phyloP scores from a whole-genome alignment of 2,329 filamentous ascomycete genomes.

The Xylariaceae sp. region DNA sequence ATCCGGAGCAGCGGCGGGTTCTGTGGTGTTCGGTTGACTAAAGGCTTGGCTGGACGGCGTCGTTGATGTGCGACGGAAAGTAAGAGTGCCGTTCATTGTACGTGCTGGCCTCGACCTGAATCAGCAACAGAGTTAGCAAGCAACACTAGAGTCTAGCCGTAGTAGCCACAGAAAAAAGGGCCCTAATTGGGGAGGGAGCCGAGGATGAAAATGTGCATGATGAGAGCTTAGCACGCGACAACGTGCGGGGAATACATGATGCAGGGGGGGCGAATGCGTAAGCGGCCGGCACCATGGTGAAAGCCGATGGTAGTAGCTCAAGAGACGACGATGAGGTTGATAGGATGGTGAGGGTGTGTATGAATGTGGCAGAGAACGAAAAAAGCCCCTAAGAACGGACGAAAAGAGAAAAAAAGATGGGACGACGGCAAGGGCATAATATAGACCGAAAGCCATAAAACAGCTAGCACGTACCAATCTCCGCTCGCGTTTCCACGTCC shows the following conservation, averaged over 20 bases:
- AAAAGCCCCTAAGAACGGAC: too few relatives aligned
- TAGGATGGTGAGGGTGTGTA: background rate
- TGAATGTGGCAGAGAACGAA: too few relatives aligned
- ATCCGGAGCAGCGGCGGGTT: slow-evolving; percentile 26
- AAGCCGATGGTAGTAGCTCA: background rate
- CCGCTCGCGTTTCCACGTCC: slow-evolving; percentile 53
- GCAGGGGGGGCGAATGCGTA: background rate
- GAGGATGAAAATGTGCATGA: slow-evolving; percentile 6
- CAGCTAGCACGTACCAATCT: slow-evolving; percentile 60
- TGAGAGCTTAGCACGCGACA: background rate
- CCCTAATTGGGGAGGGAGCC: background rate
- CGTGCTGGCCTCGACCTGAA: slow-evolving; percentile 54
- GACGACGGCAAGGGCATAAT: background rate
- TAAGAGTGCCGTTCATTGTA: slow-evolving; percentile 57
- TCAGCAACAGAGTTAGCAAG: slow-evolving; percentile 6
- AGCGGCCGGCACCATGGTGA: background rate
- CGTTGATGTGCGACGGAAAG: slow-evolving; percentile 59
- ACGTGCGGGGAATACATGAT: slow-evolving; percentile 7
- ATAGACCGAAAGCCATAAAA: background rate
- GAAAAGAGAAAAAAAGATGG: too few relatives aligned
- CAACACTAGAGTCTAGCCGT: background rate
- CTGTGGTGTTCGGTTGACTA: slow-evolving; percentile 34
- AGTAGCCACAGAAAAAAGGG: background rate
- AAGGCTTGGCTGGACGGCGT: slow-evolving; percentile 42
- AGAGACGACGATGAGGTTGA: background rate